Conservation (phyloP, 805 yeast genomes). For the Cyberlindnera veronae region DNA sequence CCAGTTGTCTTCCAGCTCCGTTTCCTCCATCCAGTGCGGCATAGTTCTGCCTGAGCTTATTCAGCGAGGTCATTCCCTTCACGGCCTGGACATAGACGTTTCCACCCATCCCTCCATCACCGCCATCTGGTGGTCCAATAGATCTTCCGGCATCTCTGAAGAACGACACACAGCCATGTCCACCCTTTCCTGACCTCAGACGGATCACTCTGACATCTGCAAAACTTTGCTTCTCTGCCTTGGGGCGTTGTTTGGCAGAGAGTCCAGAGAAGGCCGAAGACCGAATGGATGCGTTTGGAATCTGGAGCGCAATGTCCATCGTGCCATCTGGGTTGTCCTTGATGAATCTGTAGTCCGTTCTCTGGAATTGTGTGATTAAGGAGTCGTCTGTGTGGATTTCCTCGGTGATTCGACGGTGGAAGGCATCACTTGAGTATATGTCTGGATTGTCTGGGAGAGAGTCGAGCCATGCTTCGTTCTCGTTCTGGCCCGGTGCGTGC, state of each 20-base stretch:
- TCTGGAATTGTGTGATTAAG: not conserved
- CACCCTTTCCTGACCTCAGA: slow-evolving; percentile 79
- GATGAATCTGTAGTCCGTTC: slow-evolving; percentile 6
- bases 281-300: slow-evolving; percentile 9
- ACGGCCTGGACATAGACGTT: slow-evolving; percentile 79
- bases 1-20: slow-evolving; percentile 75
- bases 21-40: slow-evolving; percentile 66
- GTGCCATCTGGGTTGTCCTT: slow-evolving; percentile 7
- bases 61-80: slow-evolving; percentile 65
- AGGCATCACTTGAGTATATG: slow-evolving; percentile 5
- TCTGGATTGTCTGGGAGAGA: slow-evolving; percentile 10
- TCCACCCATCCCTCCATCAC: slow-evolving; percentile 97
- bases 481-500: slow-evolving; percentile 39
- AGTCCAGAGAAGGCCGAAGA: slow-evolving; percentile 38
- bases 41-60: slow-evolving; percentile 63
- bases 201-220: slow-evolving; percentile 67
- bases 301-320: slow-evolving; percentile 16
- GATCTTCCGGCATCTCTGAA: slow-evolving; percentile 81
- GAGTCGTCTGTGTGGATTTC: not conserved
- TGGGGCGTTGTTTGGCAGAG: slow-evolving; percentile 38
- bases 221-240: slow-evolving; percentile 42
- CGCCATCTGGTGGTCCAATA: slow-evolving; percentile 97
- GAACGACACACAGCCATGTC: slow-evolving; percentile 84
- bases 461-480: slow-evolving; percentile 42
- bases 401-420: not conserved